Evolutionary conservation across 139 green algal species (phyloP).

Genomic region (Chlamydomonas asymmetrica): DNA sequence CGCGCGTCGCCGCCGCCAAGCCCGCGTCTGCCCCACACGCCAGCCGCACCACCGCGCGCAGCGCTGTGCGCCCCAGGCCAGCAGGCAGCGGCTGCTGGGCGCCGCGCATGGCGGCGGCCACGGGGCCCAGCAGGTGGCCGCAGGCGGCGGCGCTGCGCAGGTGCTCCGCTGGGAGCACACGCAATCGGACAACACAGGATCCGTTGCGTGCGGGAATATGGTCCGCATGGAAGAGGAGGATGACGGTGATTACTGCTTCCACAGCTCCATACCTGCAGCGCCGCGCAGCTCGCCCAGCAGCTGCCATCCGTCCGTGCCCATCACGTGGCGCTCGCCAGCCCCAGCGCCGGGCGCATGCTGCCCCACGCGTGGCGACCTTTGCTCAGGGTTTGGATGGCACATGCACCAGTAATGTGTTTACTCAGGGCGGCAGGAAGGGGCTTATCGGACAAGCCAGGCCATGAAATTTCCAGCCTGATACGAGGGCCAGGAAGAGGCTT

Average conservation of each 20-base stretch:
- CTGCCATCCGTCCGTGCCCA: not conserved
- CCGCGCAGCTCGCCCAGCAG: not conserved
- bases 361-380: no score
- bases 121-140: conserved; percentile 20
- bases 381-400: no score
- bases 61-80: conserved; percentile 1
- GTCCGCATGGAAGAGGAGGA: not conserved
- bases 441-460: no score
- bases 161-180: conserved; percentile 12
- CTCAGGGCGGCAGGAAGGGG: no score
- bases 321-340: not conserved
- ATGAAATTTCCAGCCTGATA: no score
- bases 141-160: conserved; percentile 8
- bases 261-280: no score
- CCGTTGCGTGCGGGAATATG: no score
- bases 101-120: conserved; percentile 11
- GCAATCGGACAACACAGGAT: no score
- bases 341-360: not conserved
- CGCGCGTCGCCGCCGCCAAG: not conserved
- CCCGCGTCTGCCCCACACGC: conserved; percentile 4
- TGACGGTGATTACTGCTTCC: no score
- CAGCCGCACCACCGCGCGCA: conserved; percentile 10
- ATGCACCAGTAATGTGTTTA: no score
- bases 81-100: not conserved
- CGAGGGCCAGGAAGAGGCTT: no score